Evolutionary conservation across 768 basidiomycete species (phyloP), one percentile per base, ranked within the genome.

Genomic region (Russula abietina): DNA sequence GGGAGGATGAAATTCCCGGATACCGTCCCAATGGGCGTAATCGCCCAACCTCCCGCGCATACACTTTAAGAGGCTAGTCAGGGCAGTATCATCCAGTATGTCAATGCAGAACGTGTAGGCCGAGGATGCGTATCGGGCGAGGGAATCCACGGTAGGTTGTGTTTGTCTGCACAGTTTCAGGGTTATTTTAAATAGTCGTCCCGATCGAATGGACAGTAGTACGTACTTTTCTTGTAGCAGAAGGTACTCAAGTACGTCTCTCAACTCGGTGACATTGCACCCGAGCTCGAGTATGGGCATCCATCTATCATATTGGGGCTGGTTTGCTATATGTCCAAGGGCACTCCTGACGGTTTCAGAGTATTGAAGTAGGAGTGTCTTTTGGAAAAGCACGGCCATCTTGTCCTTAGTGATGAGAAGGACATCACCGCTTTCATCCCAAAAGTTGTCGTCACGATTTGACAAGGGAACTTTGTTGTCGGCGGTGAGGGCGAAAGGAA

Each of bases 341-440:
- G 60, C 54, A 51, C 63, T 30, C 26, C 19, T 55, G 58, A 51
- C 59, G 11, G 63, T 64, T 32, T 51, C 54, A 2, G 63, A 64
- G 59, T 64, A 56, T 19, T 58, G 63, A 51, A 64, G 53, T 8
- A 64, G 41, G 58, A 38, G 48, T 6, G 45, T 16, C 58, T 60
- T 64, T 41, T 24, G 59, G 39, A 55, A 48, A 51, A 56, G 43
- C 24, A 60, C 28, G 26, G 55, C 63, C 6, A 45, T 56, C 4
- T 54, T 55, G n/a, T 64, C 63, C 39, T 60, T 64, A 9, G 58
- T 56, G 48, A 64, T 54, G 53, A 64, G 57, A 19, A 64, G 63
- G 33, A 60, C 63, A 46, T 64, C 63, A 16, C 63, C 63, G 24
- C 22, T 16, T 32, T 64, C 63, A 24, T 64, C 63, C 63, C 63